These are phyloP conservation scores for Sonneratia alba DNA, from an alignment of 345 rosid species.

Conservation along the genomic window DNA sequence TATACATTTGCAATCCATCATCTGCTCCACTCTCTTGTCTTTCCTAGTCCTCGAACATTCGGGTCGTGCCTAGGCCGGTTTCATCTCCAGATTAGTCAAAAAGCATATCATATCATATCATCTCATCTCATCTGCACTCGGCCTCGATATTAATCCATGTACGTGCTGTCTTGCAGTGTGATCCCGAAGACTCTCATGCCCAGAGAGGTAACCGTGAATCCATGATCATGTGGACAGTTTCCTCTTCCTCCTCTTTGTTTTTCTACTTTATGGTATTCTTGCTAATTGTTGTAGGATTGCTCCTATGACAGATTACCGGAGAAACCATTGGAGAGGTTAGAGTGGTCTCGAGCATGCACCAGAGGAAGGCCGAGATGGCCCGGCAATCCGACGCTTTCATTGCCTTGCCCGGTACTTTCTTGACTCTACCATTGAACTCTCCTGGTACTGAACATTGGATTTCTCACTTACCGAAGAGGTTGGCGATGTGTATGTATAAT, in stretches of 20 bases:
- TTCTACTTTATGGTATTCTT: too few species aligned
- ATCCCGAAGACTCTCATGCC: conserved; percentile 55
- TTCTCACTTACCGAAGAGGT: neutral
- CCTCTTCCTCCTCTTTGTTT: too few species aligned
- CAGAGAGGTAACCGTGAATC: conserved; percentile 33
- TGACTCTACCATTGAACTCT: neutral
- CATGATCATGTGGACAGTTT: too few species aligned
- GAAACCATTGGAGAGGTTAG: conserved; percentile 61
- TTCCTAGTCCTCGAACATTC: too few species aligned
- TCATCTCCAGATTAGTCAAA: too few species aligned
- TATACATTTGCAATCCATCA: neutral
- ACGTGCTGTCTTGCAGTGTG: conserved; percentile 22
- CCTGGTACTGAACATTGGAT: neutral
- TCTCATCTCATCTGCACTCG: too few species aligned
- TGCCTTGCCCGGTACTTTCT: conserved; percentile 48
- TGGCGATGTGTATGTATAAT: too few species aligned
- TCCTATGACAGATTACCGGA: conserved; percentile 41
- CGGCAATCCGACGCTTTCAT: conserved; percentile 74
- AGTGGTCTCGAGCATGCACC: conserved; percentile 70
- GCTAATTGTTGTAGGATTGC: neutral
- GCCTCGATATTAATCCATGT: too few species aligned
- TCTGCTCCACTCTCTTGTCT: too few species aligned
- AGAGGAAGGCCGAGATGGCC: conserved; percentile 75
- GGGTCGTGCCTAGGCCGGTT: too few species aligned
- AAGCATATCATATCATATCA: too few species aligned